Evolutionary conservation across 257 asterid genomes (phyloP).

Genomic region (Vinca minor): DNA sequence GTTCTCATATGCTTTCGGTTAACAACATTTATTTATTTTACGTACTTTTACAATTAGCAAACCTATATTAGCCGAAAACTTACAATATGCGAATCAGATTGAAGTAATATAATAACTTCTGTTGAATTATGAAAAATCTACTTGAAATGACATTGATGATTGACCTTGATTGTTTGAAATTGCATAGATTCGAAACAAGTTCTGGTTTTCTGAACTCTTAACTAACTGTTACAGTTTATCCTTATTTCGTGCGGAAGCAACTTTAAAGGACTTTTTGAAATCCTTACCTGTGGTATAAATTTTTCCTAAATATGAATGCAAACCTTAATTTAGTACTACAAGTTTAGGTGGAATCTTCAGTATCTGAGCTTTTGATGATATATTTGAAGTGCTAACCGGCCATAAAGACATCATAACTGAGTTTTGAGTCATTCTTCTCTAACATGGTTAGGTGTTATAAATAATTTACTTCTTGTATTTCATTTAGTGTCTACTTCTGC

Average conservation of each 20-base stretch:
- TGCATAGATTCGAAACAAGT: background rate
- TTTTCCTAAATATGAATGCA: too few relatives aligned
- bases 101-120: background rate
- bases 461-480: too few relatives aligned
- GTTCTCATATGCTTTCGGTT: slow-evolving; percentile 14
- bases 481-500: too few relatives aligned
- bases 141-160: background rate
- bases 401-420: too few relatives aligned
- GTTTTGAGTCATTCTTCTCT: too few relatives aligned
- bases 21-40: background rate
- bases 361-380: too few relatives aligned
- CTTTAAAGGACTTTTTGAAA: too few relatives aligned
- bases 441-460: too few relatives aligned
- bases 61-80: background rate
- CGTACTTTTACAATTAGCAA: background rate
- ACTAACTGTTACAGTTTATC: background rate
- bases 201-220: background rate
- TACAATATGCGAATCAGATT: background rate
- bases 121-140: background rate
- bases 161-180: background rate
- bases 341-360: too few relatives aligned
- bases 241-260: background rate
- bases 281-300: too few relatives aligned
- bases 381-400: too few relatives aligned
- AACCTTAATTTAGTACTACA: too few relatives aligned